Conservation (phyloP, 805 yeast genomes). For the Cyberlindnera maclurae region DNA sequence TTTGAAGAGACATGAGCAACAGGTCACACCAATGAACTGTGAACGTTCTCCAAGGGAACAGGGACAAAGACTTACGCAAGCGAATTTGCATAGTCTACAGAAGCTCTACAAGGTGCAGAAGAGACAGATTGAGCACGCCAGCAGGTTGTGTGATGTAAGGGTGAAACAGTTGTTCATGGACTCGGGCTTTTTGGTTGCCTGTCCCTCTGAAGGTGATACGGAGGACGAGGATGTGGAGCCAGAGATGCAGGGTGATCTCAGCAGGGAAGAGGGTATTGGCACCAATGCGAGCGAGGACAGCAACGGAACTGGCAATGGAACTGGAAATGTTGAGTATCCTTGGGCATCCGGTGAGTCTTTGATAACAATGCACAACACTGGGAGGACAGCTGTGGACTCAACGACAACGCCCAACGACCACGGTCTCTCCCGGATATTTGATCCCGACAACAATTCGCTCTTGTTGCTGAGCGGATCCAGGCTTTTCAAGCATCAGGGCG, state of each 20-base stretch:
- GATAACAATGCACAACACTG: no score
- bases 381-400: no score
- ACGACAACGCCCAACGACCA: neutral
- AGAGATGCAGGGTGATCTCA: neutral
- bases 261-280: neutral
- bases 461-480: slow-evolving; percentile 1
- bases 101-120: neutral
- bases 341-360: no score
- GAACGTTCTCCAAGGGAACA: neutral
- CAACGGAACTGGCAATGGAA: neutral
- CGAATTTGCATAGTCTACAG: neutral
- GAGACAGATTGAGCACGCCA: neutral
- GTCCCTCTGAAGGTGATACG: neutral
- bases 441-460: slow-evolving; percentile 9
- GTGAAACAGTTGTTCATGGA: neutral
- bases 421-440: slow-evolving; percentile 9
- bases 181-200: neutral
- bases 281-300: neutral
- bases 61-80: neutral
- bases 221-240: neutral
- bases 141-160: neutral
- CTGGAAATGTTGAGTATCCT: no score
- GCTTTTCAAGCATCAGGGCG: neutral
- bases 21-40: no score
- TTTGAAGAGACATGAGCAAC: no score